Conservation (phyloP, 352 stramenopile species). For the Thalassiosira sp. region DNA sequence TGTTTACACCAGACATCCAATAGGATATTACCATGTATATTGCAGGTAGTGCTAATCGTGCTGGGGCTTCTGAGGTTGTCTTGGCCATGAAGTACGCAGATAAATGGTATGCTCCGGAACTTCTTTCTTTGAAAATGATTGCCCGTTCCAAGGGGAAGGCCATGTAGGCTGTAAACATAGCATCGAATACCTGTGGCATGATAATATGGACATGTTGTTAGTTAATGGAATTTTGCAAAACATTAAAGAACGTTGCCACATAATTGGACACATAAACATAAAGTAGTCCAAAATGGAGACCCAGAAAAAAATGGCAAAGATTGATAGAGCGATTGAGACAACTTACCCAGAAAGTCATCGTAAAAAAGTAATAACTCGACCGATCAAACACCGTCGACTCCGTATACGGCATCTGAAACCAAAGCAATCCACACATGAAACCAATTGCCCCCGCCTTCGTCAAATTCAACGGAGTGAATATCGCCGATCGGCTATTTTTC, state of each 20-base stretch:
- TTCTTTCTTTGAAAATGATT: conserved; percentile 77
- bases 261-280: too few species aligned
- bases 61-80: conserved; percentile 64
- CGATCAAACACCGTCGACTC: conserved; percentile 63
- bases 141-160: conserved; percentile 64
- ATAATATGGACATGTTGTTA: too few species aligned
- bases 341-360: conserved; percentile 62
- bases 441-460: conserved; percentile 64
- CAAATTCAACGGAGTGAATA: conserved; percentile 75
- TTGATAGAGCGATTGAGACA: too few species aligned
- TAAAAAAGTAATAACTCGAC: conserved; percentile 61
- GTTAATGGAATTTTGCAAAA: too few species aligned
- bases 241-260: too few species aligned
- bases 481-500: conserved; percentile 71
- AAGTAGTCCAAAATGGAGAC: too few species aligned
- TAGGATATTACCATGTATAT: conserved; percentile 77
- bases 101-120: conserved; percentile 62
- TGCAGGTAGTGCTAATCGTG: conserved; percentile 61
- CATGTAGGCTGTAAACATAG: conserved; percentile 76
- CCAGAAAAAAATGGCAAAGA: too few species aligned
- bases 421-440: conserved; percentile 65
- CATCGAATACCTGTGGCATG: conserved; percentile 70
- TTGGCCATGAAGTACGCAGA: conserved; percentile 74
- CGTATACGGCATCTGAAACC: conserved; percentile 63
- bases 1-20: conserved; percentile 70